Percentiles rank a stretch among this genome's conserved stretches.
Evolutionary conservation across 179 eudicot species (phyloP).

Genomic region (Spergularia azorica): DNA sequence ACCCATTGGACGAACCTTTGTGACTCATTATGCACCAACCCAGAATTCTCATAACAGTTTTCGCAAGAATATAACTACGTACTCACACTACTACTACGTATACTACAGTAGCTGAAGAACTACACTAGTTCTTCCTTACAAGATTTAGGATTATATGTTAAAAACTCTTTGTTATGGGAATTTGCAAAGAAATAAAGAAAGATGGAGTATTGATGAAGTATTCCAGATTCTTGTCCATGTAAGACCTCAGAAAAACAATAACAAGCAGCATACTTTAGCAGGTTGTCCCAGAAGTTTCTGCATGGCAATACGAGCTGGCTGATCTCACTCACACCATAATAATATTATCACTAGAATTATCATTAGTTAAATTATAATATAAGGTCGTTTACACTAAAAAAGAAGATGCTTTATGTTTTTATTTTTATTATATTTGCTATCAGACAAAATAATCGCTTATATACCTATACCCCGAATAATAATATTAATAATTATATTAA

Average conservation of each 20-base stretch:
- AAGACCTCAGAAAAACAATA: constrained; percentile 8
- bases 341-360: too few relatives aligned
- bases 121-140: too few relatives aligned
- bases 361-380: background rate
- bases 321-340: constrained; percentile 11
- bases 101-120: too few relatives aligned
- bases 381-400: background rate
- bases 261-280: constrained; percentile 5
- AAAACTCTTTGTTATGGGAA: constrained; percentile 6
- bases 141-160: background rate
- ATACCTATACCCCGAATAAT: too few relatives aligned
- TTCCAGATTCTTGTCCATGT: constrained; percentile 27
- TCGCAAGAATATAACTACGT: too few relatives aligned
- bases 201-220: constrained; percentile 39
- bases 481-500: too few relatives aligned
- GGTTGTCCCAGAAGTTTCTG: constrained; percentile 22
- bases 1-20: too few relatives aligned
- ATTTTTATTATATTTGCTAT: too few relatives aligned
- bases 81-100: too few relatives aligned
- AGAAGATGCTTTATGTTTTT: constrained; percentile 15
- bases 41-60: too few relatives aligned
- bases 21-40: too few relatives aligned
- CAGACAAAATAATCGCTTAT: too few relatives aligned
- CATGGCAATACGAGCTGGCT: constrained; percentile 27
- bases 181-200: background rate